Evolutionary conservation across 768 basidiomycete species (phyloP).

Genomic region (Polyporus arcularius): DNA sequence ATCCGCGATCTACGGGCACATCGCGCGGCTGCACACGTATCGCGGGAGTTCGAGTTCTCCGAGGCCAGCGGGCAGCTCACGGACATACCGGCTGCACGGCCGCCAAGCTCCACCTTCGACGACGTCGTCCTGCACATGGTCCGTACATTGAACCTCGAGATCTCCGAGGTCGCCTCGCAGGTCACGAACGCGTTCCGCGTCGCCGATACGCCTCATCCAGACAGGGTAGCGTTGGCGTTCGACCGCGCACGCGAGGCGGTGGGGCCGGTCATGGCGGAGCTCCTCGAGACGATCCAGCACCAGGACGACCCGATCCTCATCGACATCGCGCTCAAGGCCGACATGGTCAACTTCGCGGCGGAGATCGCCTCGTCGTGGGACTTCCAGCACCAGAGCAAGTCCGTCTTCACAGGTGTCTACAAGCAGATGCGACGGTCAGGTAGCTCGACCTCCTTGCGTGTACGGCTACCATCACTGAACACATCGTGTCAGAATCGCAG

Average conservation of each 20-base stretch:
- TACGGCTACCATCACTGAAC: background rate
- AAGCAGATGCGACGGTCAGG: conserved; percentile 22
- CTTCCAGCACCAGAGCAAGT: conserved; percentile 22
- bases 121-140: conserved; percentile 20
- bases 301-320: conserved; percentile 24
- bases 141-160: conserved; percentile 22
- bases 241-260: conserved; percentile 20
- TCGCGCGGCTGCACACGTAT: background rate
- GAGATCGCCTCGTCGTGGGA: conserved; percentile 22
- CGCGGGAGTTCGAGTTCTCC: background rate
- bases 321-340: conserved; percentile 24
- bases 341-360: conserved; percentile 23
- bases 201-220: conserved; percentile 7
- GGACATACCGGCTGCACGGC: background rate
- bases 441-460: background rate
- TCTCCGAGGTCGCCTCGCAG: conserved; percentile 19
- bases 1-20: conserved; percentile 13
- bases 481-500: conserved; percentile 13
- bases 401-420: conserved; percentile 19
- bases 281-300: conserved; percentile 21
- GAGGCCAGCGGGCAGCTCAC: background rate
- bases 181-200: conserved; percentile 20
- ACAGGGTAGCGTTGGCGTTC: conserved; percentile 8
- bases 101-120: conserved; percentile 8
- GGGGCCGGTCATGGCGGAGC: conserved; percentile 23